Evolutionary conservation across 1,139 yeast genomes (phyloP), one percentile per base, ranked within the genome.

Genomic region (Blastobotrys petasosporus): DNA sequence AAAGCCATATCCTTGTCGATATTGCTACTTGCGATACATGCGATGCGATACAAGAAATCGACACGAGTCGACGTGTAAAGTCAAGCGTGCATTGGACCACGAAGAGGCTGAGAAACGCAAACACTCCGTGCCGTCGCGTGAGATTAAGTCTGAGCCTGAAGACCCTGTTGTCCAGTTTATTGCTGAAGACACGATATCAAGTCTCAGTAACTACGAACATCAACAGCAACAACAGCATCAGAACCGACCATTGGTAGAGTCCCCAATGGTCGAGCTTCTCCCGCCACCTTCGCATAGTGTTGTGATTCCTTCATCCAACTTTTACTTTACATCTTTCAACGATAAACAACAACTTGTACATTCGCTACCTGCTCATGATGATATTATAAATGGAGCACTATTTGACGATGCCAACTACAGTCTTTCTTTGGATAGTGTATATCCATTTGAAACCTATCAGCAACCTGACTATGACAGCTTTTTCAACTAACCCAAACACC

Each of bases 1-100:
- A 31, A 50, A 56, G 13, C 63, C 64, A 9, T 61, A 55, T 44
- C 53, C 48, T 10, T 61, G 65, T 46, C 52, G 52, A 3, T 51
- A 50, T 50, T 61, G 65, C 47, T 32, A 45, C 9, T 49, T 53
- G 17, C 44, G 55, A 28, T 61, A 60, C 50, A 52, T 60, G 8
- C 52, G 65, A 10, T 61, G 62, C 4, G 64, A 60, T 36, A 60
- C 59, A 34, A 50, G 61, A 17, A 60, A 59, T 41, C 49, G 61
- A 3, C 64, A 60, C 43, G 53, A 51, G 34, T 37, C 36, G 29
- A 59, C 52, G 42, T 59, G 63, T 44, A 51, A 50, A 28, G 42
- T 41, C 17, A 42, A 37, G 32, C 38, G 38, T 16, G 38, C 38
- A 16, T 12, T 35, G 29, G 12, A 11, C 11, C 13, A 35, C 29